Conservation (phyloP, 2,329 filamentous ascomycete genomes). For the Biscogniauxia mediterranea region DNA sequence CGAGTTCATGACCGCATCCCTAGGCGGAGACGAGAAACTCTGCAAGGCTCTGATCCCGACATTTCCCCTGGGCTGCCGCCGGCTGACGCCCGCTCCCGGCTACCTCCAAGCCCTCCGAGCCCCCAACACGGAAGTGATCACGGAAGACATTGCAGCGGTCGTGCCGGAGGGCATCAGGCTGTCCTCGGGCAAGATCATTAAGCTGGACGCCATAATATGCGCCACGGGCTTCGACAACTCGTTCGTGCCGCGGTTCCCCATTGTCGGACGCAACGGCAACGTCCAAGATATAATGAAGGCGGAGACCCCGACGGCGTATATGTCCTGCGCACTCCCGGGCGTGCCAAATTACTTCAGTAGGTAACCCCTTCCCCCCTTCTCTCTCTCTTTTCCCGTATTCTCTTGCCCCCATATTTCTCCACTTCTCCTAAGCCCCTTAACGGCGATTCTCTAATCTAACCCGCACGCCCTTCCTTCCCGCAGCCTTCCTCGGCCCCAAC, state of each 20-base stretch:
- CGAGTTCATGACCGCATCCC: constrained; percentile 47
- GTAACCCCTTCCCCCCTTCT: constrained; percentile 13
- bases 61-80: constrained; percentile 46
- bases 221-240: constrained; percentile 58
- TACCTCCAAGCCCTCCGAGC: constrained; percentile 47
- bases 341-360: constrained; percentile 57
- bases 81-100: constrained; percentile 49
- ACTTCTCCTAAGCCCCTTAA: background rate
- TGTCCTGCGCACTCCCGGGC: constrained; percentile 51
- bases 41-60: constrained; percentile 50
- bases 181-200: constrained; percentile 45
- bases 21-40: constrained; percentile 48
- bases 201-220: constrained; percentile 55
- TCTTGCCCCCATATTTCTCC: background rate
- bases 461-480: background rate
- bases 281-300: constrained; percentile 48
- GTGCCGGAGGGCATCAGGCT: constrained; percentile 49
- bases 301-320: constrained; percentile 47
- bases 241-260: constrained; percentile 50
- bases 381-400: too few relatives aligned
- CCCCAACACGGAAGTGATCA: constrained; percentile 49
- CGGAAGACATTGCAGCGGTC: constrained; percentile 44
- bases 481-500: constrained; percentile 52
- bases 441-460: too few relatives aligned
- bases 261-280: constrained; percentile 49